Evolutionary conservation across 106 monocot genomes (phyloP).

Genomic region (Apostasia shenzhenica): DNA sequence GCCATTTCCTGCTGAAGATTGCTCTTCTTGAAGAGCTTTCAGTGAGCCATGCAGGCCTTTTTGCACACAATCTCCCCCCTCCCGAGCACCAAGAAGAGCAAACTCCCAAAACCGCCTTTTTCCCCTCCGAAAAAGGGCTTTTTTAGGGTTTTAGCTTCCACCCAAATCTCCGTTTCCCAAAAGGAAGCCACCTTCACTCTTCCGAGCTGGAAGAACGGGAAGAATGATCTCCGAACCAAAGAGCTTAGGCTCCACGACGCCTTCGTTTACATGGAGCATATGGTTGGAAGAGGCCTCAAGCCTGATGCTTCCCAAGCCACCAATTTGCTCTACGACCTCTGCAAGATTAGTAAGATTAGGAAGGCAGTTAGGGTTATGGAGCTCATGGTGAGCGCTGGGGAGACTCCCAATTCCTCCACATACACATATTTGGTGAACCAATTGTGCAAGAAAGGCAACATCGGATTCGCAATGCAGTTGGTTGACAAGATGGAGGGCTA

Average conservation of each 20-base stretch:
- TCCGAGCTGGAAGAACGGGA: slow-evolving; percentile 48
- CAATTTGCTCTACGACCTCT: slow-evolving; percentile 61
- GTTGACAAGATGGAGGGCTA: slow-evolving; percentile 71
- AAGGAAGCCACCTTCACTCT: slow-evolving; percentile 31
- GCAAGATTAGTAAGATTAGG: slow-evolving; percentile 54
- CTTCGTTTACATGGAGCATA: slow-evolving; percentile 58
- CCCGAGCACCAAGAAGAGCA: not conserved
- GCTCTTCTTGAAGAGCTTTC: not conserved
- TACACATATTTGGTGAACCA: slow-evolving; percentile 68
- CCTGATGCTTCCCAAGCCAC: slow-evolving; percentile 46
- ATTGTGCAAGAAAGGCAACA: slow-evolving; percentile 71
- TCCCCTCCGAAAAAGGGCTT: too few relatives aligned
- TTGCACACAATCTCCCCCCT: not conserved
- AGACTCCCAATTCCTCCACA: slow-evolving; percentile 28
- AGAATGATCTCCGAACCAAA: slow-evolving; percentile 34
- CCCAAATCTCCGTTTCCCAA: not conserved
- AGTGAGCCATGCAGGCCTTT: not conserved
- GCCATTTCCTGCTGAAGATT: not conserved
- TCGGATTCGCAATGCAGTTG: slow-evolving; percentile 86
- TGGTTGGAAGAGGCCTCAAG: slow-evolving; percentile 53
- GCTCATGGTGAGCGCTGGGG: slow-evolving; percentile 36
- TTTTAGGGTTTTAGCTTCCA: too few relatives aligned
- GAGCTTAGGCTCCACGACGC: slow-evolving; percentile 65
- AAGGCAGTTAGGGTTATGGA: slow-evolving; percentile 79
- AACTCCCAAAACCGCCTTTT: too few relatives aligned